These are phyloP conservation scores for Quercus wislizeni DNA, from an alignment of 306 rosid species.

Conservation along the genomic window DNA sequence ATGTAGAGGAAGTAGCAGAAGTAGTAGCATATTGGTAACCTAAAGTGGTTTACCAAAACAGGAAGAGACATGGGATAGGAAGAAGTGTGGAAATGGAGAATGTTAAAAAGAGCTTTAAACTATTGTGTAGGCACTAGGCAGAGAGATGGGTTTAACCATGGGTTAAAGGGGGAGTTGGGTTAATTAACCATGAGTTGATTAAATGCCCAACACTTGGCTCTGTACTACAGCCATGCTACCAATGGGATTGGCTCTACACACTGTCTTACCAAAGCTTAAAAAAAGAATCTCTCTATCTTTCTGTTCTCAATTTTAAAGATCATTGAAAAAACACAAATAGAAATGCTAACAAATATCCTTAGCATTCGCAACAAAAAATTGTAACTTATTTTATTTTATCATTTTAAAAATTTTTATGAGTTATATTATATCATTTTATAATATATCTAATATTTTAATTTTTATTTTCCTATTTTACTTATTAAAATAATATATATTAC, in stretches of 20 bases:
- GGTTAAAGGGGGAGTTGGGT: conserved; percentile 31
- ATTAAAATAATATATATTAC: no score
- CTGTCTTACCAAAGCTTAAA: conserved; percentile 28
- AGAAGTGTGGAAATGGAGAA: conserved; percentile 12
- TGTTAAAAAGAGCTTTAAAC: neutral
- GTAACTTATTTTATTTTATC: fast-evolving
- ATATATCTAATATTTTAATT: fast-evolving
- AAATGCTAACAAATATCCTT: fast-evolving
- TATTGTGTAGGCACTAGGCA: neutral
- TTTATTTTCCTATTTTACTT: no score
- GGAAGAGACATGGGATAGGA: conserved; percentile 19
- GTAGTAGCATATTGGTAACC: conserved; percentile 47
- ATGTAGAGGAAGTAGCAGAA: conserved; percentile 7
- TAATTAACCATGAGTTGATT: conserved; percentile 53
- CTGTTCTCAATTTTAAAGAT: conserved; percentile 1
- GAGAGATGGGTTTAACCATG: conserved; percentile 15
- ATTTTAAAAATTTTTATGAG: fast-evolving
- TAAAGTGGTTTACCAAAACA: conserved; percentile 82
- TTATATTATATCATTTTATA: no score
- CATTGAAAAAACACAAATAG: neutral
- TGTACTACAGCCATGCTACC: conserved; percentile 82
- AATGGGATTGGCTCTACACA: conserved; percentile 35
- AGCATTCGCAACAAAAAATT: no score
- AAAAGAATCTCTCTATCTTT: conserved; percentile 21
- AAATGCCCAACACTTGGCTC: conserved; percentile 69